Conservation (phyloP, 345 rosid genomes). For the Passiflora organensis region DNA sequence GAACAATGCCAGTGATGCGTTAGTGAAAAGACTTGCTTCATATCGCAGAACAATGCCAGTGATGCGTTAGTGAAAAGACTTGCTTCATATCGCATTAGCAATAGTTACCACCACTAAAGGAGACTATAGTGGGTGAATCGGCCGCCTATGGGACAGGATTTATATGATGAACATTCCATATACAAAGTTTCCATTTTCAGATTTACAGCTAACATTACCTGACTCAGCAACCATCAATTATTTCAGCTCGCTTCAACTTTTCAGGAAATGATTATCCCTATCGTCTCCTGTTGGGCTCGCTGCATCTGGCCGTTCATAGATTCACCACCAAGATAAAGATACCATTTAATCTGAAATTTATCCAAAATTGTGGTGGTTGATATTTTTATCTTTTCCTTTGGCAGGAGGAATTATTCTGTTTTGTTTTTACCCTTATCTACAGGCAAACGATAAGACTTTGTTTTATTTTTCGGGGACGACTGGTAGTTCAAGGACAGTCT, state of each 20-base stretch:
- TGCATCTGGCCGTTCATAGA: neutral
- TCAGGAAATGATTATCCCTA: slow-evolving; percentile 2
- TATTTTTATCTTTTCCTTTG: too few relatives aligned
- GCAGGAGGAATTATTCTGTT: too few relatives aligned
- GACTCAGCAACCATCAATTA: slow-evolving; percentile 9
- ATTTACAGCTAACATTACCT: neutral
- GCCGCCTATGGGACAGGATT: neutral
- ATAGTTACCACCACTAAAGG: slow-evolving; percentile 3
- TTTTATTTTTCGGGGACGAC: too few relatives aligned
- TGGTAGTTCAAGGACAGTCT: too few relatives aligned
- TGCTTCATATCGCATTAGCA: slow-evolving; percentile 1
- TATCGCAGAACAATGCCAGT: too few relatives aligned
- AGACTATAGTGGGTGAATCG: slow-evolving; percentile 2
- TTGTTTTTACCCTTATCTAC: too few relatives aligned
- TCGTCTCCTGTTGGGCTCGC: neutral
- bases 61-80: too few relatives aligned
- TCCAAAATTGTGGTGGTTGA: too few relatives aligned
- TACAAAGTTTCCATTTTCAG: neutral
- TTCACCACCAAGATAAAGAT: neutral
- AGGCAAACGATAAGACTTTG: too few relatives aligned
- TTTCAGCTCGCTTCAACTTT: neutral
- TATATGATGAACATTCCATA: neutral
- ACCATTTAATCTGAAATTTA: too few relatives aligned
- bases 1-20: too few relatives aligned
- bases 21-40: too few relatives aligned